Base-by-base conservation (phyloP, 2,329 filamentous ascomycete genomes). In the Aspergillus nomiae region DNA sequence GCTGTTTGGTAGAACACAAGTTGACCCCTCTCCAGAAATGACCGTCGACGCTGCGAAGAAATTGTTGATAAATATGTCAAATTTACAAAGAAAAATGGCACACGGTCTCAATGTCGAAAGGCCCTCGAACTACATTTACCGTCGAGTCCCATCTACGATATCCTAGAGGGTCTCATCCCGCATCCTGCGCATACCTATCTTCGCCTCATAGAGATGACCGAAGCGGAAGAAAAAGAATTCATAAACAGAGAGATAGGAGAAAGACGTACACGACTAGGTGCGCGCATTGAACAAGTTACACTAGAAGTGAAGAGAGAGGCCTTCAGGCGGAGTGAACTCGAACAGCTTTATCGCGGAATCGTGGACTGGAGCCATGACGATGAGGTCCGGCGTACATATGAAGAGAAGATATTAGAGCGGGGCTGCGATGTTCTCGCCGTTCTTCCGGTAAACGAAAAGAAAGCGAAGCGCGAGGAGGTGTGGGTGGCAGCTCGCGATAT, bases 281-380 rank as follows among this genome's bases (percentile, higher is more conserved):
- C 94, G 11, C 90, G 87, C 53, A 84, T 97, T 61, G 89, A 87
- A 46, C 90, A 95, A 65, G 94, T 98, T 26, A 97, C 91, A 0
- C 76, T 87, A 2, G 92, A 97, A 64, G 95, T 96, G 56, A 97
- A 94, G 76, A 85, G 89, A 41, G 95, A 99, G 76, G 89, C 97
- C 1, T 89, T 92, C 67, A 82, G 82, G 34, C 84, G 87, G 64
- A 97, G 92, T 77, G 85, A 88, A 63, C 80, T 99, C n/a, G 92
- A 94, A 70, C 81, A 88, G 41, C 80, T 96, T 53, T 98, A 97
- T 74, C 87, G 87, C 61, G 86, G 92, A 58, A 85, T 97, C 57
- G 94, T 97, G 72, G 89, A 97, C 74, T 99, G 95, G 95, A 90
- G 90, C 11, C 87, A 82, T 62, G 92, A 98, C 70, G 95, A 99